Conservation (phyloP, 805 yeast species). For the Ogataea parapolymorpha region DNA sequence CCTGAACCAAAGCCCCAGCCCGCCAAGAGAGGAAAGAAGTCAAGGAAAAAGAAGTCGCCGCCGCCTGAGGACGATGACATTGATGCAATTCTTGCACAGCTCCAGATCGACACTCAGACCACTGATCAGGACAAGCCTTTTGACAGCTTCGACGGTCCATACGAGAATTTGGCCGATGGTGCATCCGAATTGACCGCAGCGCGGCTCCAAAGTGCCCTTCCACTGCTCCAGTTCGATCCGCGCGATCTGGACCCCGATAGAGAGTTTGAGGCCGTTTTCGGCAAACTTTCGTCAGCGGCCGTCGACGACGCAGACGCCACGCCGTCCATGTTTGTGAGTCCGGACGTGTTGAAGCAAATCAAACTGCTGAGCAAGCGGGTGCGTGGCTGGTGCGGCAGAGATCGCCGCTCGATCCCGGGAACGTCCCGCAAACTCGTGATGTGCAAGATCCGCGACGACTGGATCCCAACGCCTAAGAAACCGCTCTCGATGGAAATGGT, state of each 20-base stretch:
- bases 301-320: slow-evolving; percentile 74
- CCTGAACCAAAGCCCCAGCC: not conserved
- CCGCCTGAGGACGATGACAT: slow-evolving; percentile 46
- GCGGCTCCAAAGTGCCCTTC: slow-evolving; percentile 39
- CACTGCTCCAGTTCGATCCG: slow-evolving; percentile 42
- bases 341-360: slow-evolving; percentile 63
- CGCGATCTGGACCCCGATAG: slow-evolving; percentile 70
- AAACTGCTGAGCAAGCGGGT: slow-evolving; percentile 55
- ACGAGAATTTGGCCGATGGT: slow-evolving; percentile 11
- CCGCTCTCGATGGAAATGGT: slow-evolving; percentile 61
- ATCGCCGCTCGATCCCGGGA: slow-evolving; percentile 71
- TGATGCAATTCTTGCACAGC: slow-evolving; percentile 50
- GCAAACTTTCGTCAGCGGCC: slow-evolving; percentile 63
- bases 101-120: slow-evolving; percentile 19
- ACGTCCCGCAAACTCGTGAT: slow-evolving; percentile 62
- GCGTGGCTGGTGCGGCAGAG: slow-evolving; percentile 84
- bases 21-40: slow-evolving; percentile 12
- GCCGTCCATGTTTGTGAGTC: slow-evolving; percentile 65
- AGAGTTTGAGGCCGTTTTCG: slow-evolving; percentile 69
- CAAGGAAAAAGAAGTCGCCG: slow-evolving; percentile 5
- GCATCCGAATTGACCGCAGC: slow-evolving; percentile 43
- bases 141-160: slow-evolving; percentile 14
- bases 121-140: slow-evolving; percentile 23
- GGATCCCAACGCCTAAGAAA: slow-evolving; percentile 67
- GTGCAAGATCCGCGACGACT: slow-evolving; percentile 74